Conservation (phyloP, 1,284 basidiomycete species). For the Pascua guehoae region DNA sequence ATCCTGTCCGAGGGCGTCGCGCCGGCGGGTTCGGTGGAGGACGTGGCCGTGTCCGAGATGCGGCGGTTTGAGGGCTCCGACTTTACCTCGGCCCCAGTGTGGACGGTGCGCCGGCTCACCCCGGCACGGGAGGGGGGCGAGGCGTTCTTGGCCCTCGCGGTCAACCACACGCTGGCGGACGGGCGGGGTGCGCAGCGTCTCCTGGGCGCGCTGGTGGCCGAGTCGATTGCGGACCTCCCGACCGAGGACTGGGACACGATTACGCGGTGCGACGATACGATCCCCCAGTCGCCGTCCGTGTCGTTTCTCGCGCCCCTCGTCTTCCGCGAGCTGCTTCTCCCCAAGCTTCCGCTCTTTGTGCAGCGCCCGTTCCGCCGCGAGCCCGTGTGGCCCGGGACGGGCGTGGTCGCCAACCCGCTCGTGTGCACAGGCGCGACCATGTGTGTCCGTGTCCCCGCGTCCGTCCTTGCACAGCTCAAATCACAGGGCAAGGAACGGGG, state of each 20-base stretch:
- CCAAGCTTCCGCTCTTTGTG: slow-evolving; percentile 30
- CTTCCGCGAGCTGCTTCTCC: slow-evolving; percentile 28
- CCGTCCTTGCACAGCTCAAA: slow-evolving; percentile 18
- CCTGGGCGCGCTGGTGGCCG: neutral
- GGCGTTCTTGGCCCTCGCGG: slow-evolving; percentile 2
- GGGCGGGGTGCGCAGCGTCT: neutral
- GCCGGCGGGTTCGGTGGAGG: neutral
- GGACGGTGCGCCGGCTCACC: neutral
- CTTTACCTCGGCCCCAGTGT: neutral
- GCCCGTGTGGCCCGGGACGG: slow-evolving; percentile 17
- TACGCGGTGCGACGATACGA: slow-evolving; percentile 21
- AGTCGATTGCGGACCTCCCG: neutral
- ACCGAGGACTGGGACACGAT: neutral
- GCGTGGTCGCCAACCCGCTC: too few species aligned
- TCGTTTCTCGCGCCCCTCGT: slow-evolving; percentile 22
- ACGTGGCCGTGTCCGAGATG: neutral
- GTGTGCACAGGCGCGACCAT: too few species aligned
- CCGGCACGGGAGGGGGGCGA: slow-evolving; percentile 24
- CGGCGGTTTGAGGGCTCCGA: neutral
- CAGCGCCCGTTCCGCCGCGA: slow-evolving; percentile 17
- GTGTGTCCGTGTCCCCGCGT: neutral
- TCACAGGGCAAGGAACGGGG: slow-evolving; percentile 15
- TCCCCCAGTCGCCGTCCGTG: slow-evolving; percentile 19
- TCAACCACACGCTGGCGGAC: slow-evolving; percentile 6
- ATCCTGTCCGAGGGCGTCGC: neutral